Evolutionary conservation across 768 basidiomycete genomes (phyloP), one percentile per base, ranked within the genome.

Genomic region (Hemileccinum rubropunctum): DNA sequence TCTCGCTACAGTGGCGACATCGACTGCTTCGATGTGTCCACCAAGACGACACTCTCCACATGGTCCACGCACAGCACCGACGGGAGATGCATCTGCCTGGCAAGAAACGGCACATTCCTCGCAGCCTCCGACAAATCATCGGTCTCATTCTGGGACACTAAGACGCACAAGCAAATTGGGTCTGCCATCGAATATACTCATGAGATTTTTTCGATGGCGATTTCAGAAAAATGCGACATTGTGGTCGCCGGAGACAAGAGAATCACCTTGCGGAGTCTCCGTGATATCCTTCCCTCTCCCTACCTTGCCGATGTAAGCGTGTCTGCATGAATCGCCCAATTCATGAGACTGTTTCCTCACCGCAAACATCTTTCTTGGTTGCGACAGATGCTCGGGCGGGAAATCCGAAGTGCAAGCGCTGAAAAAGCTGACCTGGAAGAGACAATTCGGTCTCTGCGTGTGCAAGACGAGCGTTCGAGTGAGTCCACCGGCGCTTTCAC

Each of bases 71-170:
- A 39, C 27, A 14, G 20, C 8, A 26, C 21, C 4, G 4, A 6
- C 6, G 15, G 32, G 10, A 26, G 1, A 15, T 53, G 33, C 32
- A 46, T 56, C 1, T 17, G 36, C 4, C 32, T 54, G 6, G 35
- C 52, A 12, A 15, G 14, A 12, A 42, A 49, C 7, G 41, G 47
- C 8, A 21, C 20, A 6, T 49, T 54, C 14, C 18, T 56, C 20
- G 52, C 44, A 17, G 43, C 34, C 6, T 45, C 35, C 2, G 32
- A 23, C 2, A 18, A n/a, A 0, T 27, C 36, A 4, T 46, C 44
- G 1, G 45, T 56, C 21, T 47, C 53, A 0, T 50, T 56, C 27
- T 55, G 52, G 55, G 53, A 56, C 9, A 36, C 32, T 7, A 26
- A 23, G 3, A 56, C 52, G 6, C 37, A 9, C 26, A 41, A 49